phyloP scores from a whole-genome alignment of 1,284 basidiomycete genomes.

The Tylopilus orsonianus region DNA sequence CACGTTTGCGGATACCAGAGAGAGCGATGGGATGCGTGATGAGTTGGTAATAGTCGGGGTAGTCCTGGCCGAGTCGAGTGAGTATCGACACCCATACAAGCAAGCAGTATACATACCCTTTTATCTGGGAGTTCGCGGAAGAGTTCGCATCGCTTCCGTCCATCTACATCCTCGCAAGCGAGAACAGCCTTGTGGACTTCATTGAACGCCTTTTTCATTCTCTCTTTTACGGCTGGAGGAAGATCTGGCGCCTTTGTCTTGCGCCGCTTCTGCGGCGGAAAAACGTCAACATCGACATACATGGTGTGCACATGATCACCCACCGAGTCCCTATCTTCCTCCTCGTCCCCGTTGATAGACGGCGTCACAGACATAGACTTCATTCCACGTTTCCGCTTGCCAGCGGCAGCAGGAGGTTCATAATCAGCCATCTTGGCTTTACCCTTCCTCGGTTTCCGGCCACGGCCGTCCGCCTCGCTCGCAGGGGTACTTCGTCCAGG shows the following conservation, averaged over 20 bases:
- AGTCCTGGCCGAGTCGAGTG: constrained; percentile 51
- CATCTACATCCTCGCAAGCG: constrained; percentile 69
- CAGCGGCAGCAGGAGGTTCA: constrained; percentile 46
- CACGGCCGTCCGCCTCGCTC: constrained; percentile 59
- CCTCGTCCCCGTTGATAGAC: constrained; percentile 68
- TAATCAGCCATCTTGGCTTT: constrained; percentile 58
- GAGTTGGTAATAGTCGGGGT: constrained; percentile 87
- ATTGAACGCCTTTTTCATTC: constrained; percentile 84
- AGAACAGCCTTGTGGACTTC: constrained; percentile 81
- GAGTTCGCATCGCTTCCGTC: constrained; percentile 79
- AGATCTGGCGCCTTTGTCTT: constrained; percentile 62
- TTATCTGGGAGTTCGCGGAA: constrained; percentile 81
- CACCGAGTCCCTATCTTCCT: constrained; percentile 66
- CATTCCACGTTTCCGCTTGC: constrained; percentile 68
- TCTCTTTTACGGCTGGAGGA: constrained; percentile 57
- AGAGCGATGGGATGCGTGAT: constrained; percentile 85
- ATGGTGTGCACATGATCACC: constrained; percentile 24
- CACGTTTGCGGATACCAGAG: constrained; percentile 83
- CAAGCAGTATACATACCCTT: constrained; percentile 41
- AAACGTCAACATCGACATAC: neutral
- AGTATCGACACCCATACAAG: neutral
- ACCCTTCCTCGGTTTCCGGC: constrained; percentile 65
- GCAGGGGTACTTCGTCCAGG: constrained; percentile 61
- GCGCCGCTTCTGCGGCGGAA: constrained; percentile 69
- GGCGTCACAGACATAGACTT: constrained; percentile 80